These are phyloP conservation scores for Dactylellina sp. DNA, from an alignment of 2,329 filamentous ascomycete species.

Conservation along the genomic window DNA sequence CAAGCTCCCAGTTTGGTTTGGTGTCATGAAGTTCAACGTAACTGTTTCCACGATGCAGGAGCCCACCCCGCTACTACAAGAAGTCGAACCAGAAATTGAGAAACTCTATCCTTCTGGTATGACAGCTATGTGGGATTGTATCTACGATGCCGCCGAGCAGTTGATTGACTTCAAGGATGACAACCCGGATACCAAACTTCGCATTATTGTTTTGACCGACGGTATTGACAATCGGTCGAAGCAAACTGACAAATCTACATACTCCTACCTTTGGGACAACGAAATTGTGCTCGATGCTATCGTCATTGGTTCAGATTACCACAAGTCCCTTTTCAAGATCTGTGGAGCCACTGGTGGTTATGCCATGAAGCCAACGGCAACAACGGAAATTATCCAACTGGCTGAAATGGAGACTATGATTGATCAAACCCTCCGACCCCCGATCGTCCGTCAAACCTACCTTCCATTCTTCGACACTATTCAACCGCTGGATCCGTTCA, in stretches of 20 bases:
- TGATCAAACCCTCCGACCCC: conserved; percentile 48
- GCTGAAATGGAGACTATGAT: conserved; percentile 55
- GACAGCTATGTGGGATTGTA: conserved; percentile 55
- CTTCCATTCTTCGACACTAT: conserved; percentile 51
- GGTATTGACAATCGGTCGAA: conserved; percentile 52
- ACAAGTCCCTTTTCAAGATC: conserved; percentile 49
- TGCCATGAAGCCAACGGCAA: conserved; percentile 52
- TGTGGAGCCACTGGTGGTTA: conserved; percentile 53
- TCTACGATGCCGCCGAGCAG: conserved; percentile 52
- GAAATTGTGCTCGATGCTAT: conserved; percentile 50
- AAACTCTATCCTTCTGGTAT: conserved; percentile 25
- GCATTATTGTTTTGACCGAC: conserved; percentile 52
- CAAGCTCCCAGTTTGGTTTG: conserved; percentile 51
- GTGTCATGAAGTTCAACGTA: conserved; percentile 50
- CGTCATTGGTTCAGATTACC: conserved; percentile 40
- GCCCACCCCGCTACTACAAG: conserved; percentile 37
- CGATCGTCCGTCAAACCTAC: conserved; percentile 21
- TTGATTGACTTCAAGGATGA: conserved; percentile 49
- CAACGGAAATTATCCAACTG: conserved; percentile 46
- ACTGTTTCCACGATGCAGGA: conserved; percentile 38
- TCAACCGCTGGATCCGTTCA: conserved; percentile 46
- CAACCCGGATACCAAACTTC: conserved; percentile 53
- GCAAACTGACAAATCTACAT: conserved; percentile 45
- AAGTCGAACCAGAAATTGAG: conserved; percentile 49
- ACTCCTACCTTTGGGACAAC: conserved; percentile 52